These are phyloP conservation scores for Penicillium sp. DNA, from an alignment of 2,329 filamentous ascomycete species.

Conservation along the genomic window DNA sequence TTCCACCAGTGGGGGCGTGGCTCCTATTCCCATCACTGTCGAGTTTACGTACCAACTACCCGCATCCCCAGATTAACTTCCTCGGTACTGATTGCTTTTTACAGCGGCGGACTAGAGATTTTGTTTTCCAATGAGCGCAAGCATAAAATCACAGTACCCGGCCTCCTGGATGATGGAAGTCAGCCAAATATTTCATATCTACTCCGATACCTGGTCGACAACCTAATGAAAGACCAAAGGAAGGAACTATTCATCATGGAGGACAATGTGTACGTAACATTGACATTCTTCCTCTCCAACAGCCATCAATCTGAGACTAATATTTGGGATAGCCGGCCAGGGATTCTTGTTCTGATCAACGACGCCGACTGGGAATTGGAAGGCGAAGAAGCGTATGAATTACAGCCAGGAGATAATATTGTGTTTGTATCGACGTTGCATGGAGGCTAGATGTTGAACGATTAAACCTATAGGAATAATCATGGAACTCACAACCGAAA, in stretches of 20 bases:
- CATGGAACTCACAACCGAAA: neutral
- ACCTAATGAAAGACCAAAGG: constrained; percentile 80
- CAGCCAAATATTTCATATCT: constrained; percentile 72
- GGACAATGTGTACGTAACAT: constrained; percentile 72
- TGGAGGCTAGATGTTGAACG: constrained; percentile 63
- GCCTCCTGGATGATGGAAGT: constrained; percentile 58
- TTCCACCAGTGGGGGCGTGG: constrained; percentile 5
- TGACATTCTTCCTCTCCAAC: neutral
- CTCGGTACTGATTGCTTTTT: constrained; percentile 3
- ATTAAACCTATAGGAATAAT: neutral
- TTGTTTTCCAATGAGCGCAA: constrained; percentile 82
- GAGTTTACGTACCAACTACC: constrained; percentile 67
- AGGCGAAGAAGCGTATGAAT: constrained; percentile 85
- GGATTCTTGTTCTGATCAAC: constrained; percentile 94
- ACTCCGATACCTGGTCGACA: constrained; percentile 74
- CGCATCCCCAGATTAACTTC: constrained; percentile 1
- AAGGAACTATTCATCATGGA: constrained; percentile 90
- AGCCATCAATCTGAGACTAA: constrained; percentile 1
- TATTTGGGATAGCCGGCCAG: constrained; percentile 69
- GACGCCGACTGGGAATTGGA: constrained; percentile 98
- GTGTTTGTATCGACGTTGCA: constrained; percentile 96
- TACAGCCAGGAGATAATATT: constrained; percentile 81
- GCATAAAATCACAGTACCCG: constrained; percentile 69
- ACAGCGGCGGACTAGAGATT: constrained; percentile 87
- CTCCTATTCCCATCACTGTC: constrained; percentile 61